Conservation (phyloP, 140 eudicot genomes). For the Ambrosia hybrid region DNA sequence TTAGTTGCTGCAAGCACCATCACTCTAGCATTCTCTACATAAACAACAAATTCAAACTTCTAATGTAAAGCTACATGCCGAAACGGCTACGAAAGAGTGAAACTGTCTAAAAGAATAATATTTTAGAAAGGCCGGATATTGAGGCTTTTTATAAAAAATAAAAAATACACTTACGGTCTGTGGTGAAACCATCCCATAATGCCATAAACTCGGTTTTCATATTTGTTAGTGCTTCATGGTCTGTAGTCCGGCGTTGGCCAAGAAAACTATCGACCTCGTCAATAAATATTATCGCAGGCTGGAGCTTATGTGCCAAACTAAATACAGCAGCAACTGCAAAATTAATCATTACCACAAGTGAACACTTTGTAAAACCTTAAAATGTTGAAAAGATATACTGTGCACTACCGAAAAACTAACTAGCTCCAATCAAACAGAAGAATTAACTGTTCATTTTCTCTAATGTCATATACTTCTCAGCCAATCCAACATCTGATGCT, state of each 20-base stretch:
- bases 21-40: too few relatives aligned
- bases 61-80: too few relatives aligned
- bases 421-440: too few relatives aligned
- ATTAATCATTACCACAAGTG: neutral
- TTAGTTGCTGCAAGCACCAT: too few relatives aligned
- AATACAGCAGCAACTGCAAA: constrained; percentile 96
- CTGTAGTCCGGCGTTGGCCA: constrained; percentile 85
- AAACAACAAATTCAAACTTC: too few relatives aligned
- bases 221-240: constrained; percentile 91
- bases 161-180: constrained; percentile 68
- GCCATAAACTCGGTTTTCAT: constrained; percentile 99
- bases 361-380: neutral
- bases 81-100: too few relatives aligned
- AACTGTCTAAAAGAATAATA: too few relatives aligned
- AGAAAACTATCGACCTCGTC: constrained; percentile 98
- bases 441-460: too few relatives aligned
- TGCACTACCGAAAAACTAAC: neutral
- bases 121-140: too few relatives aligned
- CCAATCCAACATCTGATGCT: too few relatives aligned
- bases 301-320: constrained; percentile 90
- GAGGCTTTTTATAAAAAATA: neutral
- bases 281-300: constrained; percentile 96
- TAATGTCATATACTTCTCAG: too few relatives aligned
- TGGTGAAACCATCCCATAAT: constrained; percentile 97
- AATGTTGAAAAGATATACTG: neutral